phyloP scores from a whole-genome alignment of 164 flowering plant species.

The Nymphaea colorata region DNA sequence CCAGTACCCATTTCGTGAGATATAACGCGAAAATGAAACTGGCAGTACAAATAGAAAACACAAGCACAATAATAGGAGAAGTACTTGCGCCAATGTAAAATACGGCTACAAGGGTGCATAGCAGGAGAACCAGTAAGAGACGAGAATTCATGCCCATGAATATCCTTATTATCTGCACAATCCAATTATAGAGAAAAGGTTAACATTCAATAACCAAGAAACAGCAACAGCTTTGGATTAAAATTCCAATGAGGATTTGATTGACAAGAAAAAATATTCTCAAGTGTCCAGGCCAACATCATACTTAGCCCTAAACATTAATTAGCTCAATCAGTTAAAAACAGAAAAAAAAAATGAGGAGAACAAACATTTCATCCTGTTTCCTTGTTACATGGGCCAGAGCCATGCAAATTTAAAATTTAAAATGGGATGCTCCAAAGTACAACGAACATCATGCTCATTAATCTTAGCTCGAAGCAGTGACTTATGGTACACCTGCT shows the following conservation, averaged over 20 bases:
- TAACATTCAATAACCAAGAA: conserved; percentile 3
- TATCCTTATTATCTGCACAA: conserved; percentile 63
- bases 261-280: not conserved
- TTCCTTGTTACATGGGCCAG: too few species aligned
- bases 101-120: conserved; percentile 55
- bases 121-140: conserved; percentile 48
- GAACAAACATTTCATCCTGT: too few species aligned
- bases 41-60: conserved; percentile 68
- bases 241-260: too few species aligned
- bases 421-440: too few species aligned
- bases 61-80: conserved; percentile 84
- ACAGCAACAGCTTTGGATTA: too few species aligned
- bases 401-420: too few species aligned
- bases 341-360: too few species aligned
- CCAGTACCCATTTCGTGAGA: conserved; percentile 87
- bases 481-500: too few species aligned
- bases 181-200: not conserved
- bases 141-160: conserved; percentile 66
- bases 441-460: too few species aligned
- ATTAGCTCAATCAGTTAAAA: too few species aligned
- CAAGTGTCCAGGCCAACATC: not conserved
- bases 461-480: too few species aligned
- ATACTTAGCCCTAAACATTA: too few species aligned
- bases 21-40: conserved; percentile 73
- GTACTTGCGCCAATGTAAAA: conserved; percentile 83